Percentiles rank a stretch among this genome's conserved stretches.
These are phyloP conservation scores for Macrolepiota albuminosa DNA, from an alignment of 768 basidiomycete species.

Conservation along the genomic window DNA sequence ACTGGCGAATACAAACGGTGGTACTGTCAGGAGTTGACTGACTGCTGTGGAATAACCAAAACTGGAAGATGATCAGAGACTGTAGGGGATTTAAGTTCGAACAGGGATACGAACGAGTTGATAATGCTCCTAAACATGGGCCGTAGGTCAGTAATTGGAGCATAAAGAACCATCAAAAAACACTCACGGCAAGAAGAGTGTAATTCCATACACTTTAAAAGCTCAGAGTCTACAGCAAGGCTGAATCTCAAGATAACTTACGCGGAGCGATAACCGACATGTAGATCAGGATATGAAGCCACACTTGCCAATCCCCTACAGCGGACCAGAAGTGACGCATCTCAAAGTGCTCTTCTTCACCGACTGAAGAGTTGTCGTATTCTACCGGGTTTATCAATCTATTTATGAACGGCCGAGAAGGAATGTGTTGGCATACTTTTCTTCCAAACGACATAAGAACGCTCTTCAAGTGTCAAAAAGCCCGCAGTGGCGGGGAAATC, in stretches of 20 bases:
- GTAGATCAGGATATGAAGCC: constrained; percentile 53
- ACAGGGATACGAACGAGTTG: constrained; percentile 29
- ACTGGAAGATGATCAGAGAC: constrained; percentile 23
- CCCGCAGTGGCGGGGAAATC: constrained; percentile 57
- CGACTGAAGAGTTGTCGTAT: constrained; percentile 50
- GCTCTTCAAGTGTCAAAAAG: constrained; percentile 60
- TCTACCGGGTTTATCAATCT: constrained; percentile 24
- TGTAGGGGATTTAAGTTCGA: neutral
- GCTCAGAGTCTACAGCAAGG: neutral
- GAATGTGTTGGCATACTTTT: constrained; percentile 38
- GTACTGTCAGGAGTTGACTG: constrained; percentile 63
- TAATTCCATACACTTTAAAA: constrained; percentile 58
- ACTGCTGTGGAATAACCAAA: constrained; percentile 56
- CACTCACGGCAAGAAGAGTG: constrained; percentile 65
- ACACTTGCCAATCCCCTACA: constrained; percentile 62
- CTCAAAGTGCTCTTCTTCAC: constrained; percentile 59
- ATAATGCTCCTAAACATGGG: constrained; percentile 49
- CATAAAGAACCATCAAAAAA: neutral
- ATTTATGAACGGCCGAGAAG: neutral
- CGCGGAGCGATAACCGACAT: constrained; percentile 56
- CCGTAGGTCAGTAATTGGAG: neutral
- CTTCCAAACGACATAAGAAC: constrained; percentile 46
- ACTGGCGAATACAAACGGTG: constrained; percentile 64
- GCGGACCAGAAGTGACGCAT: constrained; percentile 49
- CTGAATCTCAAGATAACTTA: constrained; percentile 28